phyloP scores from a whole-genome alignment of 164 flowering plant species.

The Sedum album region DNA sequence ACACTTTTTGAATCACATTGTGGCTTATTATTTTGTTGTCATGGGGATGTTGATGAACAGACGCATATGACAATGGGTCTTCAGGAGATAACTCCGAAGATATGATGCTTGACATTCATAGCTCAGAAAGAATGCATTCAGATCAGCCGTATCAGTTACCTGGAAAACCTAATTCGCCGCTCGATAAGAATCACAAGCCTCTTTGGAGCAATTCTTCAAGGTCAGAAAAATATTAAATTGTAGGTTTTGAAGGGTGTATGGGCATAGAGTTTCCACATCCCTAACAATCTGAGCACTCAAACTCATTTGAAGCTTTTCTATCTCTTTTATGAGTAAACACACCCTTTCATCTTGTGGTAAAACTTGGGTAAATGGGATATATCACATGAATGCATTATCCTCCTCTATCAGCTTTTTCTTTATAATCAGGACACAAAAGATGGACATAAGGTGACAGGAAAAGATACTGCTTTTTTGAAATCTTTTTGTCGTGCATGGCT shows the following conservation, averaged over 20 bases:
- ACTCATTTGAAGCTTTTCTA: slow-evolving; percentile 9
- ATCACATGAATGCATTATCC: slow-evolving; percentile 36
- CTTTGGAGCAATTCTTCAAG: slow-evolving; percentile 97
- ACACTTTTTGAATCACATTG: background rate
- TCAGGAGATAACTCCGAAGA: slow-evolving; percentile 79
- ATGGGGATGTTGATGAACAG: slow-evolving; percentile 26
- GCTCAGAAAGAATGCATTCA: slow-evolving; percentile 24
- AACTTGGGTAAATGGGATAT: slow-evolving; percentile 29
- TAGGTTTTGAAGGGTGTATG: too few species aligned
- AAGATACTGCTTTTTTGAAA: slow-evolving; percentile 27
- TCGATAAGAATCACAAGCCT: slow-evolving; percentile 41
- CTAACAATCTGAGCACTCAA: slow-evolving; percentile 26
- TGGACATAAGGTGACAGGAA: slow-evolving; percentile 16
- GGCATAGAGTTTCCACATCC: background rate
- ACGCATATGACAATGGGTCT: slow-evolving; percentile 68
- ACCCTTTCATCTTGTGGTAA: background rate
- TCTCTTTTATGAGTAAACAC: background rate
- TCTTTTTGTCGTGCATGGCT: slow-evolving; percentile 48
- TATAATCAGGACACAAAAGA: slow-evolving; percentile 12
- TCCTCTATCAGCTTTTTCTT: slow-evolving; percentile 22
- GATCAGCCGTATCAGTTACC: slow-evolving; percentile 21
- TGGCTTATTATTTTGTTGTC: slow-evolving; percentile 5
- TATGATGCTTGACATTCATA: slow-evolving; percentile 38
- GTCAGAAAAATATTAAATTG: too few species aligned
- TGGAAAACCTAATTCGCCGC: slow-evolving; percentile 29